Evolutionary conservation across 768 basidiomycete species (phyloP), one percentile per base, ranked within the genome.

Genomic region (Tylopilus subfusipes): DNA sequence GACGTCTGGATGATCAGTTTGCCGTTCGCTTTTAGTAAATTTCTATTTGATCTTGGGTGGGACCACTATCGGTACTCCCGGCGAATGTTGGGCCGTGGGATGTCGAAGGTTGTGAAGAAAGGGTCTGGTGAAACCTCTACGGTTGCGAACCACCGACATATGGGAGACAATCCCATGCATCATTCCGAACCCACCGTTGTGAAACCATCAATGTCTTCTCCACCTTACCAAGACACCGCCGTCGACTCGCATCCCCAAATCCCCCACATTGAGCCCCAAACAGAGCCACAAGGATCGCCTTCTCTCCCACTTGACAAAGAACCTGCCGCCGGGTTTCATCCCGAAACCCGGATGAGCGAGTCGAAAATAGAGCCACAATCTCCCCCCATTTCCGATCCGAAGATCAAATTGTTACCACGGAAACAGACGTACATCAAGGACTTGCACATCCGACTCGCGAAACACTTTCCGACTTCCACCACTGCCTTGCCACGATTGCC

Each of bases 1-100:
- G 86, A 91, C 49, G 88, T 91, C 3, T 93, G 90, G 88, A 83
- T 79, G 71, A 88, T 96, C 44, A 88, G 83, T 4, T 78, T 92
- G 12, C 92, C 95, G 0, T 92, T 92, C 44, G 93, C 91, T 0
- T 66, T 78, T 0, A 67, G 81, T 50, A 93, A 93, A 70, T 77
- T 94, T 34, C 33, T 80, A 6, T 82, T 85, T 45, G 93, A 98
- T 64, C 40, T 81, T 25, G 64, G 65, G 42, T 80, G 82, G 82
- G 83, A 85, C 64, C 72, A 79, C 60, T 82, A 80, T 64, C 73
- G 77, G 21, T 73, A 66, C 57, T 57, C 57, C 0, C 70, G 63
- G n/a, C 48, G 61, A 4, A 63, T 63, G 55, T n/a, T 59, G 25
- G 60, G 55, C 1, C 57, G 55, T 33, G 59, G 45, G 6, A 7